Evolutionary conservation across 192 early-diverging fungal genomes (phyloP).

Genomic region (Rhizophagus sp.): DNA sequence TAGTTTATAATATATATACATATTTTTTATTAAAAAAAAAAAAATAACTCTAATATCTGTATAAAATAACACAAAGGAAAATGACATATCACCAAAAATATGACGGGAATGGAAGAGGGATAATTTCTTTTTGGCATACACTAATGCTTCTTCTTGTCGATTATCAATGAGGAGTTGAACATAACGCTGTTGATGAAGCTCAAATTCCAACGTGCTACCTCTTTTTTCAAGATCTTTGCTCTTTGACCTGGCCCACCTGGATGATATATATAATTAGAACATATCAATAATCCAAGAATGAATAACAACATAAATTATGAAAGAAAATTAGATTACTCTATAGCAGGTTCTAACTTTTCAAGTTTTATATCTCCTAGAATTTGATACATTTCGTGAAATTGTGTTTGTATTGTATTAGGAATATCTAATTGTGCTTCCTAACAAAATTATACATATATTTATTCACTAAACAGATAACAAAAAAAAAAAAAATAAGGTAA

Average conservation of each 20-base stretch:
- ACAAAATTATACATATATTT: neutral
- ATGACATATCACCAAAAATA: slow-evolving; percentile 54
- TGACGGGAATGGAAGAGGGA: slow-evolving; percentile 61
- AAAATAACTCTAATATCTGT: neutral
- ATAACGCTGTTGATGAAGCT: slow-evolving; percentile 78
- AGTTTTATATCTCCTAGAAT: slow-evolving; percentile 65
- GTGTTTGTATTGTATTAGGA: slow-evolving; percentile 49
- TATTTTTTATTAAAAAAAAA: no score
- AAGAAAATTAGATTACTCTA: slow-evolving; percentile 36
- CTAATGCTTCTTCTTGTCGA: slow-evolving; percentile 59
- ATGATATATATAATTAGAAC: neutral
- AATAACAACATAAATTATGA: neutral
- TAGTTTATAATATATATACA: neutral
- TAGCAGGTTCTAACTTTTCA: slow-evolving; percentile 62
- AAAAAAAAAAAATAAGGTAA: slow-evolving; percentile 6
- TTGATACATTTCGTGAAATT: slow-evolving; percentile 84
- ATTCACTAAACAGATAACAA: neutral
- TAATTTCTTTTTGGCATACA: slow-evolving; percentile 76
- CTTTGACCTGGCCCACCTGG: slow-evolving; percentile 73
- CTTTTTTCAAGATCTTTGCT: slow-evolving; percentile 53
- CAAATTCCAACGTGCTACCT: slow-evolving; percentile 81
- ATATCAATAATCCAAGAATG: neutral
- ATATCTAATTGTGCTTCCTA: slow-evolving; percentile 47
- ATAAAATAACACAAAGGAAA: neutral
- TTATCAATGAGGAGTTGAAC: slow-evolving; percentile 66